Evolutionary conservation across 1,284 basidiomycete species (phyloP), one percentile per base, ranked within the genome.

Genomic region (Ceratobasidium sp.): DNA sequence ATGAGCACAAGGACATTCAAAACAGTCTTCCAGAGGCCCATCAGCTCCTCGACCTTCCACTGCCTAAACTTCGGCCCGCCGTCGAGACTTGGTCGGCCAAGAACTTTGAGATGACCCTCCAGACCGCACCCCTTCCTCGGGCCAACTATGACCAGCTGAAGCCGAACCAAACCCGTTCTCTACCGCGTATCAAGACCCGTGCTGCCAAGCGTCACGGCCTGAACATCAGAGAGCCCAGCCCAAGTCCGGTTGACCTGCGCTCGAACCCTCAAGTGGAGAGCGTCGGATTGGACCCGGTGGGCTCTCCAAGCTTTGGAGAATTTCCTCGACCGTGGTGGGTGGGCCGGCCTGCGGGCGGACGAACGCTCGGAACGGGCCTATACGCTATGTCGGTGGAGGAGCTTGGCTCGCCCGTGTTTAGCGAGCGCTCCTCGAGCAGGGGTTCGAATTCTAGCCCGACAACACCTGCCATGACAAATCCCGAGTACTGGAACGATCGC

Each of bases 71-170:
- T 22, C 56, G 56, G 16, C 19, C 68, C 37, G 34, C 56, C 9
- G 56, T 72, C 29, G 54, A 61, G 34, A 11, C n/a, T 14, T 72
- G 68, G 68, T 72, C 16, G 43, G 51, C 56, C 24, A 59, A 72
- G 27, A 59, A 72, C 31, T 72, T 72, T 48, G 68, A 72, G 43
- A 29, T 72, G 11, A 56, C 46, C 31, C 22, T 72, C 3, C 68
- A 61, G 27, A 72, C 68, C 2, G 31, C 68, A 3, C 56, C 68
- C 8, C 29, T 72, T 24, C 68, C 68, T 27, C 54, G 68, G 29
- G 46, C 54, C 29, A 48, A 14, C 29, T 16, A 22, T n/a, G 27
- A 37, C 14, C 48, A 4, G 6, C 8, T 53, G 9, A 22, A 53
- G n/a, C n/a, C 8, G 13, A 6, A 43, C 8, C 59, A 43, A 27